These are phyloP conservation scores for Emericellopsis atlantica DNA, from an alignment of 2,329 filamentous ascomycete species.

Conservation along the genomic window DNA sequence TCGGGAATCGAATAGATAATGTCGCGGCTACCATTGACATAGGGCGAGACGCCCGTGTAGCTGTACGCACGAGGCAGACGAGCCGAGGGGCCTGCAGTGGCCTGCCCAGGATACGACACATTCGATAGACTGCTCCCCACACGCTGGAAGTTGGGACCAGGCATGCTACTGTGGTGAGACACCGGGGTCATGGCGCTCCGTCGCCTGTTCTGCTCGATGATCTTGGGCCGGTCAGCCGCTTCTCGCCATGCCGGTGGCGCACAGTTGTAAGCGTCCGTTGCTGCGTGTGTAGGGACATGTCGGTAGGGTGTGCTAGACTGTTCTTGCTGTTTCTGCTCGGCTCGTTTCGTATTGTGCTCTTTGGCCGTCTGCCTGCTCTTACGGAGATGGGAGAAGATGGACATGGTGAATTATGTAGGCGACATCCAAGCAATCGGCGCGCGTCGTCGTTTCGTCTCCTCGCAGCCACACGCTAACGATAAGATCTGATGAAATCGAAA, in stretches of 20 bases:
- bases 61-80: slow-evolving; percentile 25
- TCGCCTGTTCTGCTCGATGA: slow-evolving; percentile 36
- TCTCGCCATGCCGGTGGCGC: slow-evolving; percentile 37
- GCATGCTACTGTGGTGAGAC: slow-evolving; percentile 23
- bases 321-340: slow-evolving; percentile 31
- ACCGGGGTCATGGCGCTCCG: slow-evolving; percentile 33
- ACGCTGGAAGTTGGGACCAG: slow-evolving; percentile 21
- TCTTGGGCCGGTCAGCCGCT: slow-evolving; percentile 27
- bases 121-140: slow-evolving; percentile 32
- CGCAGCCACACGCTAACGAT: neutral
- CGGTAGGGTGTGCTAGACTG: slow-evolving; percentile 31
- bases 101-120: slow-evolving; percentile 25
- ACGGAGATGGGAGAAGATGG: slow-evolving; percentile 42
- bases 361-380: slow-evolving; percentile 41
- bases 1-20: slow-evolving; percentile 16
- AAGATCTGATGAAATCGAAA: neutral
- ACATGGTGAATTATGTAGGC: slow-evolving; percentile 25
- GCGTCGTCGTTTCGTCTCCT: neutral
- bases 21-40: slow-evolving; percentile 15
- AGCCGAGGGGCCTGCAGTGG: neutral
- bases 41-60: slow-evolving; percentile 24
- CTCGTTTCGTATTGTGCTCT: slow-evolving; percentile 34
- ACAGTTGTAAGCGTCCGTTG: slow-evolving; percentile 40
- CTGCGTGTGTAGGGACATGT: slow-evolving; percentile 50
- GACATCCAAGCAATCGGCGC: neutral